phyloP scores from a whole-genome alignment of 352 stramenopile species.

The Globisporangium mamillatum region DNA sequence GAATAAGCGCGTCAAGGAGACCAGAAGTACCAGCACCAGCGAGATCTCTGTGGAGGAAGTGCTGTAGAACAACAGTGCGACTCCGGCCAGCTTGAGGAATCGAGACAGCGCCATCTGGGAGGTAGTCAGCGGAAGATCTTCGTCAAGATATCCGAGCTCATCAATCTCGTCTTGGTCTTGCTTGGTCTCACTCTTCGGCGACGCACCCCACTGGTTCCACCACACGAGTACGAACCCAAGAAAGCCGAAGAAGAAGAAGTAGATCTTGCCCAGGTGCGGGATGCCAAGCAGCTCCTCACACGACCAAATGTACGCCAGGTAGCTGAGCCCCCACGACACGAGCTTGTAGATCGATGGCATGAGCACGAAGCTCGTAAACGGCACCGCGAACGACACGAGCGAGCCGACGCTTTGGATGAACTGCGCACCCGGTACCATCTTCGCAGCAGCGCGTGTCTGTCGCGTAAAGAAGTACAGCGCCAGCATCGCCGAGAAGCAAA shows the following conservation, averaged over 20 bases:
- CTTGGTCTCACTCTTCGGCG: constrained; percentile 37
- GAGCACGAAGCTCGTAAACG: constrained; percentile 74
- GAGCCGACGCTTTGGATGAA: constrained; percentile 69
- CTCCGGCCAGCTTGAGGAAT: constrained; percentile 50
- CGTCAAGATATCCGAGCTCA: constrained; percentile 64
- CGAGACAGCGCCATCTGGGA: constrained; percentile 63
- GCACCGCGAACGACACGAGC: constrained; percentile 65
- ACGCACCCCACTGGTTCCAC: constrained; percentile 85
- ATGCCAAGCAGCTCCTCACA: constrained; percentile 70
- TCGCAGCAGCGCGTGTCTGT: constrained; percentile 63
- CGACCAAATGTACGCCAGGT: constrained; percentile 64
- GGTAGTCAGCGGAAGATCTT: constrained; percentile 59
- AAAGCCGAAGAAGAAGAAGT: constrained; percentile 77
- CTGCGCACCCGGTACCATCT: constrained; percentile 68
- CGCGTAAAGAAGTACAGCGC: constrained; percentile 79
- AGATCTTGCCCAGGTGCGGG: constrained; percentile 83
- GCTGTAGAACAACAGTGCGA: constrained; percentile 78
- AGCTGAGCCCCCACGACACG: constrained; percentile 52
- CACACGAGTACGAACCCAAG: constrained; percentile 72
- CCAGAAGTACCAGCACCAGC: constrained; percentile 63
- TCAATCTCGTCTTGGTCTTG: constrained; percentile 67
- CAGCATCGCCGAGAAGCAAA: constrained; percentile 75
- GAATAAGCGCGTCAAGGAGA: constrained; percentile 68
- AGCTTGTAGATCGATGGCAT: constrained; percentile 73
- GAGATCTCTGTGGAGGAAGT: constrained; percentile 79